Evolutionary conservation across 2,329 filamentous ascomycete species (phyloP), one percentile per base, ranked within the genome.

Genomic region (Cladosporium velox): DNA sequence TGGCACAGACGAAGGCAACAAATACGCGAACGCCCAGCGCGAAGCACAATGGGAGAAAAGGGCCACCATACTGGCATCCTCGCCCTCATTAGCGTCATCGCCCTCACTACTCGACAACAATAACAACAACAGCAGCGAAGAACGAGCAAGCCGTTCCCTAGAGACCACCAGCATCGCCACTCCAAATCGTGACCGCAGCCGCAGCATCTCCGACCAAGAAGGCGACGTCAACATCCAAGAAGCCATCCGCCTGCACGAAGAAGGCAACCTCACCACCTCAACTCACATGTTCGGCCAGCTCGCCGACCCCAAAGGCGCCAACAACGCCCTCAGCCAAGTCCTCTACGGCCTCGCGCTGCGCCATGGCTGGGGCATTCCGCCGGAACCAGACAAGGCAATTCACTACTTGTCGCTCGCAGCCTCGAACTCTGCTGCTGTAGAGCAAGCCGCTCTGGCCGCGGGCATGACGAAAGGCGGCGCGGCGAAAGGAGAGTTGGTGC

Each of bases 261-360:
- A 83, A 57, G 94, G 94, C 66, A 86, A 95, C 67, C 84, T 97
- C 65, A 87, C 88, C 73, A 81, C 84, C 73, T 95, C 93, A 63
- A 97, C 95, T n/a, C 82, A 83, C 62, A 87, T 98, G 79, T 99
- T 99, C 80, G 91, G 88, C 32, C 83, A 85, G 67, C 83, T 99
- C 71, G 95, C 95, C 63, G 90, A 97, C 76, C 91, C 91, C 0
- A 84, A 88, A 64, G 93, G 92, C 28, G 87, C 90, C 59, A 97
- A 97, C 77, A 97, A 98, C 79, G 91, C 95, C 49, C 84, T 99
- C 70, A 95, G 92, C 74, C 94, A 99, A 80, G 95, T 99, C 41
- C 85, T 99, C 63, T 99, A 97, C 77, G 95, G 95, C 3, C 90
- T 99, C 66, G 93, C 94, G 62, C 80, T 97, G 70, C 93, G 93